Evolutionary conservation across 805 yeast genomes (phyloP), one percentile per base, ranked within the genome.

Genomic region (Yamadazyma endophytica): DNA sequence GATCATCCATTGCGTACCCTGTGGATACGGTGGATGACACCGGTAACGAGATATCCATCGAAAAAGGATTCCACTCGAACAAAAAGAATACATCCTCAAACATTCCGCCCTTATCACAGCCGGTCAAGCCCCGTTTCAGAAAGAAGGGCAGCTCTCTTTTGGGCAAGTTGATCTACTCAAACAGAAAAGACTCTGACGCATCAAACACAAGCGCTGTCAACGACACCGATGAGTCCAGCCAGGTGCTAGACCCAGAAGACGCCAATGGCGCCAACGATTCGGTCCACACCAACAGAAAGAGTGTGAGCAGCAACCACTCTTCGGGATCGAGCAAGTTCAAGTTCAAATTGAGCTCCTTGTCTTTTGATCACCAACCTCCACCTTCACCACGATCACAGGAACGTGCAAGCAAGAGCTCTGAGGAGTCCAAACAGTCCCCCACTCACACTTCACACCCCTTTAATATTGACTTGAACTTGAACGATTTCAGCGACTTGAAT

Each of bases 31-130:
- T 19, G 8, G 21, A 19, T 19, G 11, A 19, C 11, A 19, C 21
- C 5, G 9, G n/a, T 12, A 14, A 17, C 5, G 19, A 24, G 6
- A 13, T 14, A n/a, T 9, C 17, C 9, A n/a, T n/a, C 13, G 25
- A 22, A 22, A 52, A 55, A 24, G 73, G 73, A 4, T 64, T 66
- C 47, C 73, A 66, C 40, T 54, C 57, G 9, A 52, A 52, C 25
- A 53, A 43, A 28, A 40, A 50, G 18, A 50, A 55, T 13, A 56
- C 54, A 6, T 42, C 43, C 13, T 50, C 52, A 14, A 60, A 61
- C 12, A 48, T 63, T 3, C 76, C 77, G 1, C 77, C 77, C 3
- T 56, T 69, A 26, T 41, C 54, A 14, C 70, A 64, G n/a, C 77
- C 77, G 1, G 64, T 72, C 17, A 70, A 69, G 38, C 76, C 76